Evolutionary conservation across 1,284 basidiomycete species (phyloP).

Genomic region (Mycosarcoma mackinlayi): DNA sequence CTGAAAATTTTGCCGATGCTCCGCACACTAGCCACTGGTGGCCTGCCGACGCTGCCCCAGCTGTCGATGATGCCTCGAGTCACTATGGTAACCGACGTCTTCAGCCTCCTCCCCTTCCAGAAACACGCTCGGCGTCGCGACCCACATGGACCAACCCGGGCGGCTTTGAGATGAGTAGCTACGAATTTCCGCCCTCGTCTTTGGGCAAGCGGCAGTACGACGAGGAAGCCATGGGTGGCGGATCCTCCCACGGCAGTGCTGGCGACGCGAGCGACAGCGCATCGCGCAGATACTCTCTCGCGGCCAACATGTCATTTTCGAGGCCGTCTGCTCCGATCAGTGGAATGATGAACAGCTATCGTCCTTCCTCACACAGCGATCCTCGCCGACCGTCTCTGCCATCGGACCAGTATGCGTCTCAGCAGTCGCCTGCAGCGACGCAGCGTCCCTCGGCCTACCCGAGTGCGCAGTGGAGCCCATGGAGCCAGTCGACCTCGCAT

Average conservation of each 20-base stretch:
- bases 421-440: slow-evolving; percentile 18
- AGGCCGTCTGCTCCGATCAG: slow-evolving; percentile 44
- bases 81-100: slow-evolving; percentile 35
- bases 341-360: slow-evolving; percentile 44
- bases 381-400: slow-evolving; percentile 45
- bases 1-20: slow-evolving; percentile 17
- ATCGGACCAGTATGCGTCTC: slow-evolving; percentile 24
- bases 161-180: slow-evolving; percentile 41
- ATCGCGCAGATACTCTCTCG: slow-evolving; percentile 39
- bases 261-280: slow-evolving; percentile 24
- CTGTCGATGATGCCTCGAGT: slow-evolving; percentile 20
- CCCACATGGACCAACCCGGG: slow-evolving; percentile 27
- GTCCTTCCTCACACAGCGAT: slow-evolving; percentile 26
- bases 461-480: slow-evolving; percentile 29
- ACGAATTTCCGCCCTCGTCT: slow-evolving; percentile 42
- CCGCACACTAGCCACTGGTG: slow-evolving; percentile 32
- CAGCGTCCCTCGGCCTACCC: slow-evolving; percentile 20
- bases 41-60: slow-evolving; percentile 12
- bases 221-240: slow-evolving; percentile 25
- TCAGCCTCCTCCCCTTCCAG: slow-evolving; percentile 44
- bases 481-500: slow-evolving; percentile 21
- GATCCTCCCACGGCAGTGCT: background rate
- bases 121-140: slow-evolving; percentile 32
- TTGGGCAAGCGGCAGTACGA: slow-evolving; percentile 50
- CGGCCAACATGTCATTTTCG: slow-evolving; percentile 40